phyloP scores from a whole-genome alignment of 139 green algal species.

The Micractinium conductrix region DNA sequence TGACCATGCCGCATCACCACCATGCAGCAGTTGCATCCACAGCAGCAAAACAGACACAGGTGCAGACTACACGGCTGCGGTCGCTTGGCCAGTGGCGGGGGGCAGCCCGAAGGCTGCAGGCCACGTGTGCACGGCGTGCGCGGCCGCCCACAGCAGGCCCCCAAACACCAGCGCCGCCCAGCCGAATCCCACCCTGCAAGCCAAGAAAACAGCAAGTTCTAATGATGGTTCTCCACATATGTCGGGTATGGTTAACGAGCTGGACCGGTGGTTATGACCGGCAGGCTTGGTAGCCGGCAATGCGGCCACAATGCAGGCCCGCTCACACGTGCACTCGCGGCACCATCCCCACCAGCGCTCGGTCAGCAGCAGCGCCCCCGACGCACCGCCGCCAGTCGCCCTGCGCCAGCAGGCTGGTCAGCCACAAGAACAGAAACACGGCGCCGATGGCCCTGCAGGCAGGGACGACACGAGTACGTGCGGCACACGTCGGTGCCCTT shows the following conservation, averaged over 20 bases:
- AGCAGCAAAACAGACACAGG: too few relatives aligned
- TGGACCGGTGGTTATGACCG: neutral
- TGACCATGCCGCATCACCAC: too few relatives aligned
- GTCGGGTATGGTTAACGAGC: too few relatives aligned
- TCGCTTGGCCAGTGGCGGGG: too few relatives aligned
- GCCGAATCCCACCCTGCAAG: slow-evolving; percentile 12
- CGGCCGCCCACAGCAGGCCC: neutral
- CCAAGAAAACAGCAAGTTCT: neutral
- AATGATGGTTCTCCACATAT: too few relatives aligned
- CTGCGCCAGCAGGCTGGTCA: neutral
- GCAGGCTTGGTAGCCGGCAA: neutral
- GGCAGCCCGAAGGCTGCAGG: too few relatives aligned
- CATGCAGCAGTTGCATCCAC: too few relatives aligned
- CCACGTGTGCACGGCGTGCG: slow-evolving; percentile 1
- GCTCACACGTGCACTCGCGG: neutral
- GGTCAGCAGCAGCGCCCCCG: neutral
- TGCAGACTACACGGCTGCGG: too few relatives aligned
- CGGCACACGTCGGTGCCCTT: too few relatives aligned
- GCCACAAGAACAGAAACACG: slow-evolving; percentile 22
- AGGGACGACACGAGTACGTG: too few relatives aligned
- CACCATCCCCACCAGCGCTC: neutral
- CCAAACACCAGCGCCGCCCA: slow-evolving; percentile 15
- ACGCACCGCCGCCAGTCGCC: slow-evolving; percentile 6
- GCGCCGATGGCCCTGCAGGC: neutral
- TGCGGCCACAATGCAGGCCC: neutral